Evolutionary conservation across 306 rosid genomes (phyloP).

Genomic region (Erythrophleum fordii): DNA sequence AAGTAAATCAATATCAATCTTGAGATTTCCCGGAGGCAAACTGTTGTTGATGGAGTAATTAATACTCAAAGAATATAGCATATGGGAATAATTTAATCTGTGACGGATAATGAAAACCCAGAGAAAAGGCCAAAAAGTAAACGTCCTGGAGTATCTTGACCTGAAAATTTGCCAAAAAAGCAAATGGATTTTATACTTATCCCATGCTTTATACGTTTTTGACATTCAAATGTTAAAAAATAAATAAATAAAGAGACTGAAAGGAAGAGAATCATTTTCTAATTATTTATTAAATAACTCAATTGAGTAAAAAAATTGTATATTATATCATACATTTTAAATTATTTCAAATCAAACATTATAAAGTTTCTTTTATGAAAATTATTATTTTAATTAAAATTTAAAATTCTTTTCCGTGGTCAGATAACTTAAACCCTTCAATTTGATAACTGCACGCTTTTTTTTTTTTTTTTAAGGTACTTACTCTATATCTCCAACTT

Average conservation of each 20-base stretch:
- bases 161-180: neutral
- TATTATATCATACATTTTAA: too few species aligned
- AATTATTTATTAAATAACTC: too few species aligned
- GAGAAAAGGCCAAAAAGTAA: conserved; percentile 11
- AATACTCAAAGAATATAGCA: conserved; percentile 48
- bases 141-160: conserved; percentile 4
- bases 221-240: neutral
- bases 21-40: conserved; percentile 10
- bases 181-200: neutral
- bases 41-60: conserved; percentile 37
- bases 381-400: too few species aligned
- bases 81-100: conserved; percentile 19
- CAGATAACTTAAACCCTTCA: too few species aligned
- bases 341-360: too few species aligned
- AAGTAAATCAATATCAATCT: conserved; percentile 33
- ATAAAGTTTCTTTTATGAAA: too few species aligned
- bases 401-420: too few species aligned
- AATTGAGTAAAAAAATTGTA: too few species aligned
- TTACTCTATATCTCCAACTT: too few species aligned
- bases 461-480: too few species aligned
- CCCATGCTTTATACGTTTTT: neutral
- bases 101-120: neutral
- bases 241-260: too few species aligned
- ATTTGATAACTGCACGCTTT: too few species aligned
- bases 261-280: neutral